phyloP scores from a whole-genome alignment of 2,329 filamentous ascomycete genomes.

The Epichloe elymi region DNA sequence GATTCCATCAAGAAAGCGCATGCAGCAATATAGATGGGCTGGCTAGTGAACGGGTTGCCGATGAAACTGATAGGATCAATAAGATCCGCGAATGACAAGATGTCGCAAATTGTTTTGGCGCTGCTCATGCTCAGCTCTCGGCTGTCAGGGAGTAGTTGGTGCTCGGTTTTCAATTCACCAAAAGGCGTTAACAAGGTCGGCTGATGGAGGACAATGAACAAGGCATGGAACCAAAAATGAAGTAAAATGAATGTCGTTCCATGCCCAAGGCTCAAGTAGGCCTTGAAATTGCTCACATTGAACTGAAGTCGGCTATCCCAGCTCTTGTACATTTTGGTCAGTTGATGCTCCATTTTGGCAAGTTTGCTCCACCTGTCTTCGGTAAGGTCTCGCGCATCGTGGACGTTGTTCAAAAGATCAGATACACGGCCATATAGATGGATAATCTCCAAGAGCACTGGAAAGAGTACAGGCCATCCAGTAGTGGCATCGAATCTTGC shows the following conservation, averaged over 20 bases:
- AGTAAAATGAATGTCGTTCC: constrained; percentile 78
- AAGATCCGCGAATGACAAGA: constrained; percentile 71
- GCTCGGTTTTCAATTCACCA: constrained; percentile 40
- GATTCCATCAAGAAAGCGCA: constrained; percentile 83
- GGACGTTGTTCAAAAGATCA: constrained; percentile 72
- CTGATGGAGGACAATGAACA: constrained; percentile 76
- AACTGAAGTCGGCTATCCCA: constrained; percentile 67
- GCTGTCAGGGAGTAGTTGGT: constrained; percentile 67
- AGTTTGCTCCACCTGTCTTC: constrained; percentile 60
- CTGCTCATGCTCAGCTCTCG: constrained; percentile 76
- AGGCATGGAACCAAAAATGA: constrained; percentile 79
- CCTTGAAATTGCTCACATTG: constrained; percentile 74
- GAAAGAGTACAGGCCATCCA: constrained; percentile 66
- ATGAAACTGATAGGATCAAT: constrained; percentile 78
- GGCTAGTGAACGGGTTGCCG: constrained; percentile 78
- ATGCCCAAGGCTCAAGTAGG: constrained; percentile 67
- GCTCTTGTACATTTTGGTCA: constrained; percentile 59
- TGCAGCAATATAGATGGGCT: constrained; percentile 83
- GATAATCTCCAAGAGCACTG: constrained; percentile 69
- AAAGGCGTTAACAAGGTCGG: constrained; percentile 73
- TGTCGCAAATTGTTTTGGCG: constrained; percentile 84
- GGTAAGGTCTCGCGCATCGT: constrained; percentile 60
- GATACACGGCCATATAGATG: constrained; percentile 77
- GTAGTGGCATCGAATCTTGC: constrained; percentile 38
- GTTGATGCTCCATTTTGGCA: constrained; percentile 64